A percentile compares a stretch with the other conserved stretches of the same genome.
These are phyloP conservation scores for Castanospermum australe DNA, from an alignment of 306 rosid species.

Conservation along the genomic window DNA sequence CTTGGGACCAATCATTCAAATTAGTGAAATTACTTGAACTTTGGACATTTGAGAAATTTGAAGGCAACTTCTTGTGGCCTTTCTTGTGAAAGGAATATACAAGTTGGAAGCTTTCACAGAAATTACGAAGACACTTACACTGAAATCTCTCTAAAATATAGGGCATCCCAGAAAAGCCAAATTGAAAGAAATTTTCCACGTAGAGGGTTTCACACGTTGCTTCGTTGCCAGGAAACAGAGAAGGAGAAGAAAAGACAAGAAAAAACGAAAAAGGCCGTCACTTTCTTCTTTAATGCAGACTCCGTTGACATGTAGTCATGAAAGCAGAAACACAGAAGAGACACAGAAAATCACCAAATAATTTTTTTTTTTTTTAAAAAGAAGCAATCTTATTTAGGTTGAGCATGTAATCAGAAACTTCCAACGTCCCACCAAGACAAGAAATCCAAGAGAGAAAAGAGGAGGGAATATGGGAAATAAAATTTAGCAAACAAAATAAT, in stretches of 20 bases:
- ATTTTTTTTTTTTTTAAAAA: too few species aligned
- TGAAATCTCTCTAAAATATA: neutral
- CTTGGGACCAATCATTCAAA: too few species aligned
- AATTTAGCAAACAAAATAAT: neutral
- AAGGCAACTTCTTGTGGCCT: slow-evolving; percentile 22
- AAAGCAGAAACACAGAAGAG: too few species aligned
- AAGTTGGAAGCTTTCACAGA: neutral
- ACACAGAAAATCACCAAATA: too few species aligned
- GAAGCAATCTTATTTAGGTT: neutral
- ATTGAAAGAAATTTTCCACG: slow-evolving; percentile 6
- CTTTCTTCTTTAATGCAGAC: too few species aligned
- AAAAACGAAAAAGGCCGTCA: neutral
- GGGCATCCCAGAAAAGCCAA: too few species aligned
- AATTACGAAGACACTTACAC: neutral
- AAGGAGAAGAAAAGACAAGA: too few species aligned
- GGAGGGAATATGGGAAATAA: neutral
- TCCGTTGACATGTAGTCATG: too few species aligned
- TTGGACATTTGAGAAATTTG: neutral
- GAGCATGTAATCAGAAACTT: neutral
- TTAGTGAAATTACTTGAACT: slow-evolving; percentile 20
- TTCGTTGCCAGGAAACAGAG: neutral
- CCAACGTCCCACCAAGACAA: neutral
- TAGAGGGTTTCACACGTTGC: neutral
- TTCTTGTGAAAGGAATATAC: neutral
- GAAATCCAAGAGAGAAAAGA: neutral